Conservation (phyloP, 2,329 filamentous ascomycete species). For the Exophiala mesophila region DNA sequence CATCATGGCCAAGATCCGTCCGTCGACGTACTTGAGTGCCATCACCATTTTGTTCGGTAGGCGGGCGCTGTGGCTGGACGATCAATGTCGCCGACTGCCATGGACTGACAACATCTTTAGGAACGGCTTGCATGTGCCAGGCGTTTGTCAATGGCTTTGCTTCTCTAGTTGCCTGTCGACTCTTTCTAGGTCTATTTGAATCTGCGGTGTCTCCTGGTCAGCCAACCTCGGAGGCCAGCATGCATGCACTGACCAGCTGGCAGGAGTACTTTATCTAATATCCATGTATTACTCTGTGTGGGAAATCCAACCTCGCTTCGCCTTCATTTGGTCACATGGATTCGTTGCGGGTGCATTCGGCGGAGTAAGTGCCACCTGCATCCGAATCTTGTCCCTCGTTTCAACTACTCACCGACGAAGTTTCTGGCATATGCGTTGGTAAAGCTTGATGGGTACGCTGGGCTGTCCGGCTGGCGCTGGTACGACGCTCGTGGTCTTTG, state of each 20-base stretch:
- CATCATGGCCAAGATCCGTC: constrained; percentile 21
- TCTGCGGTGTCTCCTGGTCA: not conserved
- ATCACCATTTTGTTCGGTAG: constrained; percentile 2
- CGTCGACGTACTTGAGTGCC: not conserved
- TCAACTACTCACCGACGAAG: too few species aligned
- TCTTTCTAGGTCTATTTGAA: not conserved
- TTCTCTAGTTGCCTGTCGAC: not conserved
- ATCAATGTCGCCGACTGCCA: too few species aligned
- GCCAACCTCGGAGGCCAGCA: too few species aligned
- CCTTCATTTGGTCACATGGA: constrained; percentile 29
- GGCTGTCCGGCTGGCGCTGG: constrained; percentile 46
- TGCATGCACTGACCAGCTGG: too few species aligned
- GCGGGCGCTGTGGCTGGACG: too few species aligned
- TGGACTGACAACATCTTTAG: too few species aligned
- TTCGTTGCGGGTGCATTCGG: not conserved
- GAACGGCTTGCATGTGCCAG: too few species aligned
- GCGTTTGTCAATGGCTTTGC: not conserved
- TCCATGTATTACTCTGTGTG: constrained; percentile 32
- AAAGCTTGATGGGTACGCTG: constrained; percentile 50
- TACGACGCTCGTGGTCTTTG: constrained; percentile 44
- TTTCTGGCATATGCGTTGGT: constrained; percentile 56
- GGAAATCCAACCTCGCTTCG: constrained; percentile 34
- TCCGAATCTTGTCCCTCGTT: too few species aligned
- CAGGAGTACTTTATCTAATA: constrained; percentile 21
- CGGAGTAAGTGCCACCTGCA: too few species aligned